Conservation (phyloP, 108 stramenopile species). For the Nitzschia palea region DNA sequence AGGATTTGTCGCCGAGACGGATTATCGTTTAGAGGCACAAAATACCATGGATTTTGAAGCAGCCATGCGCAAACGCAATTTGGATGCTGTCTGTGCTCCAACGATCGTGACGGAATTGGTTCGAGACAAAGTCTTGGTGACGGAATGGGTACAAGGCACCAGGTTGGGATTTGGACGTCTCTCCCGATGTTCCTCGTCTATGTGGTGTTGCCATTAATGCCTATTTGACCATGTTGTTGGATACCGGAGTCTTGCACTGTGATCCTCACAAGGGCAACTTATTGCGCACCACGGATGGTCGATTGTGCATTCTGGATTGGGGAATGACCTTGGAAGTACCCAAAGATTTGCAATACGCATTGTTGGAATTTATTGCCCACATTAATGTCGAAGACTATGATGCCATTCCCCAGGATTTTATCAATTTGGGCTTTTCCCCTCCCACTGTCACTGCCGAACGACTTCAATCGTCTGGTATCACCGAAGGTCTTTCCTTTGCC, state of each 20-base stretch:
- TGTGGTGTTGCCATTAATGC: slow-evolving; percentile 88
- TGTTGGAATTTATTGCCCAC: slow-evolving; percentile 90
- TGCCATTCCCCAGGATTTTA: slow-evolving; percentile 80
- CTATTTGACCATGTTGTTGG: slow-evolving; percentile 81
- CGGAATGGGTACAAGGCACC: slow-evolving; percentile 92
- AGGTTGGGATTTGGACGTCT: slow-evolving; percentile 66
- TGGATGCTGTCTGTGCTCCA: slow-evolving; percentile 85
- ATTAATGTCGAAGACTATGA: slow-evolving; percentile 87
- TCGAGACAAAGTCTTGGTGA: slow-evolving; percentile 80
- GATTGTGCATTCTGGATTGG: slow-evolving; percentile 86
- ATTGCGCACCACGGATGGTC: slow-evolving; percentile 79
- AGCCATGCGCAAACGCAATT: slow-evolving; percentile 65
- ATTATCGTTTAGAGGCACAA: slow-evolving; percentile 79
- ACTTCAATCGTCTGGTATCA: slow-evolving; percentile 61
- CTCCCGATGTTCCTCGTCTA: slow-evolving; percentile 69
- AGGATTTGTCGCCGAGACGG: slow-evolving; percentile 90
- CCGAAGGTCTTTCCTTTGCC: slow-evolving; percentile 74
- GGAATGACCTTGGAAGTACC: slow-evolving; percentile 85
- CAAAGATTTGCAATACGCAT: slow-evolving; percentile 74
- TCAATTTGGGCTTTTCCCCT: slow-evolving; percentile 79
- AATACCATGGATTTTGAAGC: slow-evolving; percentile 70
- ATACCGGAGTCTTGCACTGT: slow-evolving; percentile 73
- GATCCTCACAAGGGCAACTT: slow-evolving; percentile 65
- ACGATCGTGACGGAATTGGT: slow-evolving; percentile 60
- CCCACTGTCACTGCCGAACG: slow-evolving; percentile 60